Evolutionary conservation across 202 grass and related monocot genomes (phyloP), one percentile per base, ranked within the genome.

Genomic region (Setaria italica): DNA sequence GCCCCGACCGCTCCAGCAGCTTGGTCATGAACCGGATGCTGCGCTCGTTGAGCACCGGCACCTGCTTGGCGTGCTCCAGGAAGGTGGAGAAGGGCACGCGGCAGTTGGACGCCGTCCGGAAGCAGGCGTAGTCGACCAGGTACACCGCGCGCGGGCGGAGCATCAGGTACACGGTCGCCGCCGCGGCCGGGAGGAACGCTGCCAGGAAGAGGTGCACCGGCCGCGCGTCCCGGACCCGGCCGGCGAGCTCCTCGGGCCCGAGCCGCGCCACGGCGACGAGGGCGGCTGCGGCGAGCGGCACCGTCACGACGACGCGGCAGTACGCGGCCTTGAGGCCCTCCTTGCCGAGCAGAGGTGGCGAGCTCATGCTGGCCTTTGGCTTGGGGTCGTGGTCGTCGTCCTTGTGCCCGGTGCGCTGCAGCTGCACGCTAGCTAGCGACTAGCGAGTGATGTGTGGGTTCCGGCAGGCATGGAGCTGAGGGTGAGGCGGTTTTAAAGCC

Each of bases 51-150:
- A 90, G 80, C 34, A 55, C 68, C 10, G 90, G 87, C 17, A 89
- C 1, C 32, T 92, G 89, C 62, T 70, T 86, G 2, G 87, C 82
- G 76, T 98, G 91, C 89, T 98, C 95, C 3, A 98, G 56, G 86
- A 95, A 98, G 15, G 87, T 86, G 30, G 92, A 67, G 89, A 92
- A 95, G 0, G 95, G 95, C 7, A 98, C 89, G 20, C 95, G 92
- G 77, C 82, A 93, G 80, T 70, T 85, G 13, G 43, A 2, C 19
- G 35, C 21, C 42, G 95, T 90, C 77, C 88, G 85, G 88, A 98
- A 98, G 85, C 95, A 93, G 5, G 92, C 87, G 62, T 95, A 95
- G 70, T 98, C 95, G 0, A 98, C 87, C 7, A 95, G 83, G 86
- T 95, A 98, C 72, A 97, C 89, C 20, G 91, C 57, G 63, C 91